These are phyloP conservation scores for Elaeis guineensis DNA, from an alignment of 176 grass and related monocot species.

Conservation along the genomic window DNA sequence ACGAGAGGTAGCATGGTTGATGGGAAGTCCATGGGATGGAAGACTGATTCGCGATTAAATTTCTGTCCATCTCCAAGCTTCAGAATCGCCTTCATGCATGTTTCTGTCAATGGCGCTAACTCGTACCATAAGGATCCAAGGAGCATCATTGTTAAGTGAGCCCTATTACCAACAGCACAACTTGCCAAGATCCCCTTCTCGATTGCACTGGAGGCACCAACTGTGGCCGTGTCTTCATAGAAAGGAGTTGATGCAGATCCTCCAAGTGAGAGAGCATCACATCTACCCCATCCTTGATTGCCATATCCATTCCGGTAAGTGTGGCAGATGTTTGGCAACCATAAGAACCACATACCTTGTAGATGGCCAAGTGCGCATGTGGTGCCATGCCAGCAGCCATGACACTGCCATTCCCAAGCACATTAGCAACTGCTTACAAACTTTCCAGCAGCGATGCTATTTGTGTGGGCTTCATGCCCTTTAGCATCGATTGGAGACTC, in stretches of 20 bases:
- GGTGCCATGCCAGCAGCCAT: too few relatives aligned
- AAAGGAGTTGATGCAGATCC: background rate
- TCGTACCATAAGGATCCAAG: slow-evolving; percentile 82
- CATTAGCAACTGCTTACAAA: too few relatives aligned
- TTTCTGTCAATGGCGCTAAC: slow-evolving; percentile 61
- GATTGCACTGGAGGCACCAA: slow-evolving; percentile 54
- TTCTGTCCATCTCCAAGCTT: slow-evolving; percentile 58
- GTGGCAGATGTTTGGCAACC: background rate
- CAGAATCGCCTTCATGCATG: slow-evolving; percentile 51
- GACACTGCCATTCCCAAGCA: too few relatives aligned
- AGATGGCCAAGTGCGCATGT: too few relatives aligned
- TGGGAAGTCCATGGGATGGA: background rate
- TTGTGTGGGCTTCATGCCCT: too few relatives aligned
- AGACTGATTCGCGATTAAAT: slow-evolving; percentile 64
- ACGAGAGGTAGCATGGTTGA: too few relatives aligned
- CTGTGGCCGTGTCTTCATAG: slow-evolving; percentile 25
- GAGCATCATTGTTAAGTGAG: slow-evolving; percentile 54
- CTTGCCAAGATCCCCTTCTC: slow-evolving; percentile 82
- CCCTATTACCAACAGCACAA: slow-evolving; percentile 68
- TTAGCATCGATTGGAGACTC: too few relatives aligned
- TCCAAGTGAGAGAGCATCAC: slow-evolving; percentile 13
- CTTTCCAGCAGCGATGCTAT: too few relatives aligned
- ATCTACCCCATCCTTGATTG: slow-evolving; percentile 17
- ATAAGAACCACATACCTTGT: too few relatives aligned
- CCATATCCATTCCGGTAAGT: slow-evolving; percentile 7